Evolutionary conservation across 257 asterid species (phyloP).

Genomic region (Gentiana macrophylla): DNA sequence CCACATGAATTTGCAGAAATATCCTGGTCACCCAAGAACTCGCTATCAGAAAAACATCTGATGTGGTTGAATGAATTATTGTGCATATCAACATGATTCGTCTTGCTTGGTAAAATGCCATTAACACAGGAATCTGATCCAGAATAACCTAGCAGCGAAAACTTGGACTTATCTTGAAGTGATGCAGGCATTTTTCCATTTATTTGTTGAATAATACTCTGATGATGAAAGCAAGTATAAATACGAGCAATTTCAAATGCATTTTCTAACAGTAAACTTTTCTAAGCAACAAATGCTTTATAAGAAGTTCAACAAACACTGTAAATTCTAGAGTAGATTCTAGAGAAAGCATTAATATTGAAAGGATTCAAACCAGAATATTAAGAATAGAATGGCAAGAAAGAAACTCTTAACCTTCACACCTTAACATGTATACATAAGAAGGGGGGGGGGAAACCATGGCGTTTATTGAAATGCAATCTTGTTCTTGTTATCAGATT

Average conservation of each 20-base stretch:
- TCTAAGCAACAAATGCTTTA: too few relatives aligned
- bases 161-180: slow-evolving; percentile 52
- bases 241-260: not conserved
- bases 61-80: slow-evolving; percentile 15
- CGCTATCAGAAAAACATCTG: slow-evolving; percentile 5
- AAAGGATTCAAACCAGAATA: too few relatives aligned
- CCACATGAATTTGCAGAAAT: slow-evolving; percentile 36
- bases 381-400: too few relatives aligned
- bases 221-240: slow-evolving; percentile 8
- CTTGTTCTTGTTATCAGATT: too few relatives aligned
- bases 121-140: slow-evolving; percentile 27
- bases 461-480: too few relatives aligned
- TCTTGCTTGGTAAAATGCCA: slow-evolving; percentile 13
- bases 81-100: slow-evolving; percentile 8
- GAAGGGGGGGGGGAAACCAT: too few relatives aligned
- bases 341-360: too few relatives aligned
- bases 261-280: too few relatives aligned
- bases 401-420: too few relatives aligned
- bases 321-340: too few relatives aligned
- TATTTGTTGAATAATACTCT: slow-evolving; percentile 48
- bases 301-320: too few relatives aligned
- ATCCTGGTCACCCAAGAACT: slow-evolving; percentile 10
- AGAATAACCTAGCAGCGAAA: slow-evolving; percentile 58
- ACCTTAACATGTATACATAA: too few relatives aligned
- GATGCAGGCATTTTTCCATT: slow-evolving; percentile 46